Evolutionary conservation across 495 filamentous ascomycete genomes (phyloP).

Genomic region (Collariella sp.): DNA sequence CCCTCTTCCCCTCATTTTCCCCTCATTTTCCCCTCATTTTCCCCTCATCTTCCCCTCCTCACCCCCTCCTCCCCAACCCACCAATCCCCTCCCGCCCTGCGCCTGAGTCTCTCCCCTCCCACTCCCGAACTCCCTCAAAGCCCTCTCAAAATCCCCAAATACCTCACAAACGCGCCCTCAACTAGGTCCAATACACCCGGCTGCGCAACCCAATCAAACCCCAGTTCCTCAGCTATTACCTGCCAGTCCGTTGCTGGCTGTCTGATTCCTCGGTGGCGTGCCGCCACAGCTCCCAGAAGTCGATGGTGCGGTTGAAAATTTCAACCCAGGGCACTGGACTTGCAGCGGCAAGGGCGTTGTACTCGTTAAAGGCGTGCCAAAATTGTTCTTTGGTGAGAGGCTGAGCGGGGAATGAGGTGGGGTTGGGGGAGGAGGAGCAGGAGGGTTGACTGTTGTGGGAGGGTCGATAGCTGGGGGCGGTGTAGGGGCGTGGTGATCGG

Average conservation of each 20-base stretch:
- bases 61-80: conserved; percentile 3
- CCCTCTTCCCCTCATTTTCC: neutral
- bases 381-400: conserved; percentile 17
- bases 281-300: conserved; percentile 33
- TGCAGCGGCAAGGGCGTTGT: conserved; percentile 2
- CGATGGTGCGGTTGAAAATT: conserved; percentile 20
- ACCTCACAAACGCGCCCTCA: conserved; percentile 26
- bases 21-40: neutral
- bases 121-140: conserved; percentile 20
- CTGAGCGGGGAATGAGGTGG: neutral
- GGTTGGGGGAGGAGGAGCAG: too few relatives aligned
- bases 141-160: conserved; percentile 24
- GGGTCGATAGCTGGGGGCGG: too few relatives aligned
- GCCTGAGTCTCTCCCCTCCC: conserved; percentile 10
- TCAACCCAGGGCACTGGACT: conserved; percentile 16
- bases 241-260: conserved; percentile 30
- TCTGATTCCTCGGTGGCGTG: conserved; percentile 23
- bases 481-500: too few relatives aligned
- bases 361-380: conserved; percentile 20
- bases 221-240: conserved; percentile 29
- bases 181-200: conserved; percentile 29
- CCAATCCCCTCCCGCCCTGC: conserved; percentile 22
- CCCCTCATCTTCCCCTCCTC: conserved; percentile 4
- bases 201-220: conserved; percentile 31
- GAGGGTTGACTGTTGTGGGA: too few relatives aligned